Base-by-base conservation (phyloP, 495 filamentous ascomycete genomes). In the Diplogelasinospora grovesii region DNA sequence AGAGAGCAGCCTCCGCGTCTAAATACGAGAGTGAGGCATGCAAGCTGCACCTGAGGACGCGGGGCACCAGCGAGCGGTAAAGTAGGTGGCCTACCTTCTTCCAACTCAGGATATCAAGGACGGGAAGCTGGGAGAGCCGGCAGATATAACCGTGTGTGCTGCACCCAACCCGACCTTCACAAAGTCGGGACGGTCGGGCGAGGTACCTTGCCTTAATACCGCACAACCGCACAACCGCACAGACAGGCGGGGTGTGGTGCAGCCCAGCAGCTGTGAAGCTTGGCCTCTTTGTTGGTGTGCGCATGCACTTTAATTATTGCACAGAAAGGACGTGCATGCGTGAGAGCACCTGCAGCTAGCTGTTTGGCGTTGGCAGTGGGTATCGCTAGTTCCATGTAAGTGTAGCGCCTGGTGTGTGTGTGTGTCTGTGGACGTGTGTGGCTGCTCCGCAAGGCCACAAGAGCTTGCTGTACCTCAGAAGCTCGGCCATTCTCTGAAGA, bases 141-240 rank as follows among this genome's bases (percentile, higher is more conserved):
- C 48, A 57, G 36, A 49, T 52, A 49, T 54, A 57, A 19, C 41
- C 36, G 40, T 44, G 49, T 45, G 50, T 40, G 48, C 43, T n/a
- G 16, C 48, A 46, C 22, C 7, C 32, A 16, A 33, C 25, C 6
- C 34, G 36, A 32, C 31, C 34, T 20, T 34, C 41, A 28, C 49
- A 38, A 15, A 18, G 37, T 20, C 7, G 39, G 39, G 7, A 38
- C 42, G 32, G 32, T n/a, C n/a, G n/a, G n/a, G n/a, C n/a, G n/a
- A n/a, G n/a, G n/a, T n/a, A n/a, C n/a, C n/a, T n/a, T n/a, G n/a
- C n/a, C n/a, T n/a, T n/a, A n/a, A n/a, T n/a, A n/a, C n/a, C n/a
- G n/a, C n/a, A n/a, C n/a, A n/a, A n/a, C n/a, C n/a, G n/a, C n/a
- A n/a, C n/a, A n/a, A n/a, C n/a, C n/a, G n/a, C n/a, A n/a, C n/a